A percentile compares a stretch with the other conserved stretches of the same genome.
These are phyloP conservation scores for Phaeoacremonium minimum DNA, from an alignment of 2,329 filamentous ascomycete species.

Conservation along the genomic window DNA sequence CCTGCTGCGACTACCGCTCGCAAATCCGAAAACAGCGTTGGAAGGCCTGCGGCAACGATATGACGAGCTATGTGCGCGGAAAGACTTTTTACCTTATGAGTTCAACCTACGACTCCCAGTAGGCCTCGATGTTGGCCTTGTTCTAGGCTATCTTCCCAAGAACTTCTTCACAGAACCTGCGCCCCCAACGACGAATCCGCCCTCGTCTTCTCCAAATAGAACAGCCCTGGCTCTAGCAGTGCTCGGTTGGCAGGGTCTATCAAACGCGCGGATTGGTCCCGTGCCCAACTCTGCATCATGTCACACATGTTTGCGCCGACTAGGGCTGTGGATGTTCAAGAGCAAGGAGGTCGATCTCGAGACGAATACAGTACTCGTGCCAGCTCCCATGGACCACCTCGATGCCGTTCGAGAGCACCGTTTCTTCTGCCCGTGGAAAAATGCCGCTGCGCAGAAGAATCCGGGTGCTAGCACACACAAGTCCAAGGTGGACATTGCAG, in stretches of 20 bases:
- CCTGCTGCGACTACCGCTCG: conserved; percentile 58
- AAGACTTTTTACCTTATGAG: conserved; percentile 54
- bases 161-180: conserved; percentile 49
- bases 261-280: conserved; percentile 47
- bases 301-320: conserved; percentile 77
- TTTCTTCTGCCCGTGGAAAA: conserved; percentile 81
- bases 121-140: conserved; percentile 43
- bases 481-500: conserved; percentile 19
- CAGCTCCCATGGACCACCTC: conserved; percentile 61
- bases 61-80: conserved; percentile 51
- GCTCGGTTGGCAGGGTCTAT: conserved; percentile 71
- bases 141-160: conserved; percentile 44
- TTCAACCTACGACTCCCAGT: conserved; percentile 57
- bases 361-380: conserved; percentile 46
- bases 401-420: conserved; percentile 71
- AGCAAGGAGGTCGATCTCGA: conserved; percentile 61
- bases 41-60: conserved; percentile 59
- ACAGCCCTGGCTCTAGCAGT: conserved; percentile 66
- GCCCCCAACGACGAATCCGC: conserved; percentile 20
- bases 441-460: conserved; percentile 55
- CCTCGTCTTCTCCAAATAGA: conserved; percentile 42
- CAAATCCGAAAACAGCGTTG: conserved; percentile 56
- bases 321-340: conserved; percentile 93
- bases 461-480: conserved; percentile 19
- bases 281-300: conserved; percentile 75